Base-by-base conservation (phyloP, 768 basidiomycete genomes). In the Collybia mongolica region DNA sequence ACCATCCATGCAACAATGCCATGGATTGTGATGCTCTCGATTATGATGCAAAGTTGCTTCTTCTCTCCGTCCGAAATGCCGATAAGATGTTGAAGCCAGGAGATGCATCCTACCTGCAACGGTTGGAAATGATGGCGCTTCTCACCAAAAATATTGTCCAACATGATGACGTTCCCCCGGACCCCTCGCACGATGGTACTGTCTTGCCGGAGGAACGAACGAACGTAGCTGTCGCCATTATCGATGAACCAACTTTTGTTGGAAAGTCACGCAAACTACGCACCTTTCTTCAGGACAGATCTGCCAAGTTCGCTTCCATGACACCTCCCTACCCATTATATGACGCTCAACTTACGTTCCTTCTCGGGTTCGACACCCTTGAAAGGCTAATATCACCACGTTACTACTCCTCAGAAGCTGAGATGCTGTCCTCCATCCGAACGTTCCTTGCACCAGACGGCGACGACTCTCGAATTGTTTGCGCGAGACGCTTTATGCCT, bases 171-270 rank as follows among this genome's bases (percentile, higher is more conserved):
- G 24, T 24, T 3, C 46, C 37, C 9, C 18, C 20, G 11, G 15
- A 19, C 6, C 14, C 20, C 12, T 17, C n/a, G 2, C 36, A n/a
- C 5, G 12, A 9, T 5, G 6, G 28, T 22, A 47, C 6, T 44
- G 36, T 37, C 37, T 39, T 19, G 46, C 23, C 54, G 24, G 54
- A 49, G 38, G 54, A 59, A 40, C 46, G 50, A 14, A 54, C 66
- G 6, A 86, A 88, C 50, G 73, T 88, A 29, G 93, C 90, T 0
- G 79, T 96, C 6, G 95, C 81, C 6, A 79, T 94, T 56, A 81
- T 92, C 52, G 82, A 93, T 63, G 90, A 93, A 60, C 92, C 94
- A 9, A 91, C 86, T 0, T 97, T 98, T 65, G 88, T 90, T 20
- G 82, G 84, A 15, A 98, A 98, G 69, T 86, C 89, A 12, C 66